A percentile compares a stretch with the other conserved stretches of the same genome.
phyloP scores from a whole-genome alignment of 129 eudicot genomes.

The Lactuca saligna region DNA sequence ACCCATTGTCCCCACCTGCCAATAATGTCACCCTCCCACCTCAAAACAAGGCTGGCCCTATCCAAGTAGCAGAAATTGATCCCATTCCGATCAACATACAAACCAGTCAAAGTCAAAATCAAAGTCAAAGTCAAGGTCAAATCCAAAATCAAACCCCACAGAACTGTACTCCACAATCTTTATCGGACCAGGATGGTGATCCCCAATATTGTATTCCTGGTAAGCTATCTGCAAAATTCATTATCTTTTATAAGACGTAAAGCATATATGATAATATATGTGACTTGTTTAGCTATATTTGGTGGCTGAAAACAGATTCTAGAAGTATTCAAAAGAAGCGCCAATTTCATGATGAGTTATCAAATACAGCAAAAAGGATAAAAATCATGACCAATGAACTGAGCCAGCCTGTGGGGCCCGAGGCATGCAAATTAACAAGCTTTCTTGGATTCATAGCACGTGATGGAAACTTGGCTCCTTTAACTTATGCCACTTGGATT shows the following conservation, averaged over 20 bases:
- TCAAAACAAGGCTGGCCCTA: conserved; percentile 17
- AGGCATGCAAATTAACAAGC: conserved; percentile 40
- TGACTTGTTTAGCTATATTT: not conserved
- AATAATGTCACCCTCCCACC: conserved; percentile 21
- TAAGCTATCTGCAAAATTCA: conserved; percentile 3
- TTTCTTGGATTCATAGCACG: conserved; percentile 53
- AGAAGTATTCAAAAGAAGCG: conserved; percentile 21
- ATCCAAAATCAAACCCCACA: conserved; percentile 9
- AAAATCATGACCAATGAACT: conserved; percentile 30
- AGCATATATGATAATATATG: not conserved
- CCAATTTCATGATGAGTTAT: conserved; percentile 19
- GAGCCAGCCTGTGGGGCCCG: conserved; percentile 50
- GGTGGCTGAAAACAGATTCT: conserved; percentile 29
- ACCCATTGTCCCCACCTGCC: conserved; percentile 3
- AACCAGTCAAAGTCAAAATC: not conserved
- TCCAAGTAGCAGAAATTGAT: conserved; percentile 8
- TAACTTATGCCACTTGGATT: conserved; percentile 47
- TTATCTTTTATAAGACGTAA: conserved; percentile 9
- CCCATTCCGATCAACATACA: conserved; percentile 10
- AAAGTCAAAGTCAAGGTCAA: not conserved
- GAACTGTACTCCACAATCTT: conserved; percentile 32
- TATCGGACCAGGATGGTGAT: conserved; percentile 24
- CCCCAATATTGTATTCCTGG: conserved; percentile 2
- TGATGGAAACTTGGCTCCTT: conserved; percentile 50
- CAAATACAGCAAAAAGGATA: conserved; percentile 31